These are phyloP conservation scores for Trypanosoma theileri DNA, from an alignment of 208 protist genomes.

Conservation along the genomic window DNA sequence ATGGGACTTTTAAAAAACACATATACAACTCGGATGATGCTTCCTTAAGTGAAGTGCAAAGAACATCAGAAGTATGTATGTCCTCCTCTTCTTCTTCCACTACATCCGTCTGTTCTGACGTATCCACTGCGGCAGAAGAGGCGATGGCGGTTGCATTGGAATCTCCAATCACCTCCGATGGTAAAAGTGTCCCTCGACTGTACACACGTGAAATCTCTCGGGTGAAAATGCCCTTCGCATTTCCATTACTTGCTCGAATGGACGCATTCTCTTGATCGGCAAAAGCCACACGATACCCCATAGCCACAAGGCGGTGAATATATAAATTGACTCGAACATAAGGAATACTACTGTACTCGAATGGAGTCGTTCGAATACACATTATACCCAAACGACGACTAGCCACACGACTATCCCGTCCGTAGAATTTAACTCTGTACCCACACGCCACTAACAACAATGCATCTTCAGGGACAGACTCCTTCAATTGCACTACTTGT, in stretches of 20 bases:
- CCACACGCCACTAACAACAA: conserved; percentile 87
- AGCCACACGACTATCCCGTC: conserved; percentile 76
- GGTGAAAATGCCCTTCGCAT: conserved; percentile 70
- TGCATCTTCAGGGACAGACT: conserved; percentile 49
- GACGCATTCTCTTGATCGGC: conserved; percentile 86
- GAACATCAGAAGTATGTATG: background rate
- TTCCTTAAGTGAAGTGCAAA: background rate
- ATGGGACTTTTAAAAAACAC: conserved; percentile 44
- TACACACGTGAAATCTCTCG: conserved; percentile 73
- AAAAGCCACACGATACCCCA: conserved; percentile 90
- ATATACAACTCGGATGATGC: conserved; percentile 68
- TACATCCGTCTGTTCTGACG: conserved; percentile 5
- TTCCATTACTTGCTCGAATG: conserved; percentile 67
- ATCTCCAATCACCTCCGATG: conserved; percentile 51
- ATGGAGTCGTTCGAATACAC: conserved; percentile 77
- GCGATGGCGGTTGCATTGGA: too few species aligned
- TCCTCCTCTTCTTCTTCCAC: conserved; percentile 18
- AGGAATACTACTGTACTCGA: conserved; percentile 85
- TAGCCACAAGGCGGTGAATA: conserved; percentile 79
- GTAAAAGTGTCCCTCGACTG: conserved; percentile 81
- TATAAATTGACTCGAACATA: conserved; percentile 80
- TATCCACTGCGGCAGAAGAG: background rate
- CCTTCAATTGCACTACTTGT: conserved; percentile 73
- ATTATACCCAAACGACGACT: conserved; percentile 86
- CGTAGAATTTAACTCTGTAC: conserved; percentile 85